These are phyloP conservation scores for Kodamaea fukazawae DNA, from an alignment of 805 yeast genomes.

Conservation along the genomic window DNA sequence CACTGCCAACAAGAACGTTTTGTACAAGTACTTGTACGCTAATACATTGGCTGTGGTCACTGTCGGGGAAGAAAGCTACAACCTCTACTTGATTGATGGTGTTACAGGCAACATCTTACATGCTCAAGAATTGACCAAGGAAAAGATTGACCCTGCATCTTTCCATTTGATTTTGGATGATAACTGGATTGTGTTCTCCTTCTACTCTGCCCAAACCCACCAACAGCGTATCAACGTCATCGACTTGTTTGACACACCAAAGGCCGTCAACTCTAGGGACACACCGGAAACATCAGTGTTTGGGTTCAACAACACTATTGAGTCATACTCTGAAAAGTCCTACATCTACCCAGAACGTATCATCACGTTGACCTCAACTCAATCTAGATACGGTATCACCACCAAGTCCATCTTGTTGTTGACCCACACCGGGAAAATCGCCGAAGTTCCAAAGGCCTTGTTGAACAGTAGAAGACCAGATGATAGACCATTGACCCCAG, in stretches of 20 bases:
- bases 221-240: conserved; percentile 61
- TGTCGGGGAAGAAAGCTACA: conserved; percentile 15
- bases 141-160: conserved; percentile 36
- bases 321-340: conserved; percentile 47
- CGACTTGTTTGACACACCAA: conserved; percentile 71
- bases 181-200: conserved; percentile 76
- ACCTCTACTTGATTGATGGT: conserved; percentile 58
- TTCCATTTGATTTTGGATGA: conserved; percentile 68
- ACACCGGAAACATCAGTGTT: conserved; percentile 27
- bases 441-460: conserved; percentile 66
- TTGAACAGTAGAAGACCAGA: conserved; percentile 69
- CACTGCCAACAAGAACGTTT: conserved; percentile 64
- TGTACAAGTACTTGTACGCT: conserved; percentile 83
- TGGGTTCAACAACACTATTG: conserved; percentile 41
- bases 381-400: conserved; percentile 48
- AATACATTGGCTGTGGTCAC: conserved; percentile 52
- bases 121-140: conserved; percentile 20
- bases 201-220: conserved; percentile 50
- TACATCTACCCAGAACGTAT: conserved; percentile 64
- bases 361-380: conserved; percentile 44
- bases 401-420: conserved; percentile 61
- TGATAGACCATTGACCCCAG: conserved; percentile 48
- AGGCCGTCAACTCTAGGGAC: conserved; percentile 43
- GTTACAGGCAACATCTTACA: conserved; percentile 64
- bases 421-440: conserved; percentile 58